phyloP scores from a whole-genome alignment of 768 basidiomycete species.

The Asterophora parasitica region DNA sequence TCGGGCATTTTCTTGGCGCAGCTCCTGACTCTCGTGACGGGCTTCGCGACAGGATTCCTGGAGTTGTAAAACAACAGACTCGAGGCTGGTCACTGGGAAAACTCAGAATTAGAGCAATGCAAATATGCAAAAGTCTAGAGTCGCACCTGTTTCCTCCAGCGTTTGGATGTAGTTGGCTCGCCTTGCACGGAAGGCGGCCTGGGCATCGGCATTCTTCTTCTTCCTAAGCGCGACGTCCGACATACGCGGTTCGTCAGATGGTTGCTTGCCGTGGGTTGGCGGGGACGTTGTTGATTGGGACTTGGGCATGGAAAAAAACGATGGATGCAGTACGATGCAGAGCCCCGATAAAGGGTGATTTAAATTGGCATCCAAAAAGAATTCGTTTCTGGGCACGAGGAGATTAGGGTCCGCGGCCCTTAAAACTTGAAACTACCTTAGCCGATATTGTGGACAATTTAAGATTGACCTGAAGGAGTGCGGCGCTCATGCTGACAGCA shows the following conservation, averaged over 20 bases:
- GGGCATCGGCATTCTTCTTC: slow-evolving; percentile 88
- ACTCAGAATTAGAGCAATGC: slow-evolving; percentile 14
- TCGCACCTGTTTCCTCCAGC: slow-evolving; percentile 71
- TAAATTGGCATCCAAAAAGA: slow-evolving; percentile 64
- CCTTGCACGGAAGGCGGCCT: slow-evolving; percentile 78
- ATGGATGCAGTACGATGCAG: slow-evolving; percentile 19
- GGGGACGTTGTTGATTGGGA: slow-evolving; percentile 29
- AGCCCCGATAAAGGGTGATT: slow-evolving; percentile 32
- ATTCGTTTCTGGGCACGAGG: slow-evolving; percentile 70
- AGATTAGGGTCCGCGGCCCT: slow-evolving; percentile 56
- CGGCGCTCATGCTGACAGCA: slow-evolving; percentile 42
- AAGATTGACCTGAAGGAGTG: slow-evolving; percentile 45
- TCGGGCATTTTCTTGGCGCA: slow-evolving; percentile 61
- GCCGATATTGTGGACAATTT: slow-evolving; percentile 47
- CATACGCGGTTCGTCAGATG: slow-evolving; percentile 36
- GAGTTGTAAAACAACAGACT: slow-evolving; percentile 78
- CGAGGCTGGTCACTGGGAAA: slow-evolving; percentile 67
- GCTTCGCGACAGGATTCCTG: slow-evolving; percentile 77
- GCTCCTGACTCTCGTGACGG: slow-evolving; percentile 53
- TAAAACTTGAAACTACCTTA: slow-evolving; percentile 36
- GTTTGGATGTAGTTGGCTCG: slow-evolving; percentile 86
- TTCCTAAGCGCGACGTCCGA: slow-evolving; percentile 71
- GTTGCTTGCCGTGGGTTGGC: slow-evolving; percentile 29
- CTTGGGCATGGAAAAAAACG: slow-evolving; percentile 37
- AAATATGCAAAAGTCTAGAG: slow-evolving; percentile 11